Evolutionary conservation across 371 early-diverging fungal species (phyloP).

Genomic region (Parasitella parasitica): DNA sequence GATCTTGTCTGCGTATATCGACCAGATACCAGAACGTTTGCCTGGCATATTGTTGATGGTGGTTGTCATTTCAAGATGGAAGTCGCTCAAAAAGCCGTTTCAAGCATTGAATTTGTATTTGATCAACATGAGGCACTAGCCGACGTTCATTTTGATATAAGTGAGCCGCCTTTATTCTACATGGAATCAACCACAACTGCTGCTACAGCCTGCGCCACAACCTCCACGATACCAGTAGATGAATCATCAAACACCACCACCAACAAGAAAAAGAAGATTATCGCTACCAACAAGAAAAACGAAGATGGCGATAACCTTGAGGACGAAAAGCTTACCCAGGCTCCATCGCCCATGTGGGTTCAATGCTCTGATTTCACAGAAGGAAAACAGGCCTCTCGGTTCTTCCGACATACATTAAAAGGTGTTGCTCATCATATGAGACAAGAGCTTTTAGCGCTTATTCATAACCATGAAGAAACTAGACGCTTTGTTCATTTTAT

Average conservation of each 20-base stretch:
- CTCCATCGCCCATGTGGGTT: constrained; percentile 48
- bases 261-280: constrained; percentile 7
- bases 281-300: constrained; percentile 2
- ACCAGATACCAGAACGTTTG: constrained; percentile 53
- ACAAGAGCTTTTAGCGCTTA: constrained; percentile 46
- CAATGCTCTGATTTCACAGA: constrained; percentile 81
- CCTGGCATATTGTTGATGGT: constrained; percentile 72
- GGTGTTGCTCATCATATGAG: constrained; percentile 55
- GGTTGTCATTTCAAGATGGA: constrained; percentile 72
- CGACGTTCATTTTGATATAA: constrained; percentile 63
- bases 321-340: not conserved
- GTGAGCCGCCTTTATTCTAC: constrained; percentile 64
- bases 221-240: not conserved
- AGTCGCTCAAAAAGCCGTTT: constrained; percentile 57
- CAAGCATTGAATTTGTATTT: constrained; percentile 54
- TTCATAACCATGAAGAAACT: constrained; percentile 37
- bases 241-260: not conserved
- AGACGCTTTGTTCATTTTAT: constrained; percentile 42
- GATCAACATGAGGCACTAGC: constrained; percentile 47
- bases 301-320: not conserved
- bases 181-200: constrained; percentile 53
- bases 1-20: constrained; percentile 69
- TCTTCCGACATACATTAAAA: constrained; percentile 64
- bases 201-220: no score
- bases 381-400: constrained; percentile 66